Evolutionary conservation across 495 filamentous ascomycete genomes (phyloP).

Genomic region (Aspergillus nidulans): DNA sequence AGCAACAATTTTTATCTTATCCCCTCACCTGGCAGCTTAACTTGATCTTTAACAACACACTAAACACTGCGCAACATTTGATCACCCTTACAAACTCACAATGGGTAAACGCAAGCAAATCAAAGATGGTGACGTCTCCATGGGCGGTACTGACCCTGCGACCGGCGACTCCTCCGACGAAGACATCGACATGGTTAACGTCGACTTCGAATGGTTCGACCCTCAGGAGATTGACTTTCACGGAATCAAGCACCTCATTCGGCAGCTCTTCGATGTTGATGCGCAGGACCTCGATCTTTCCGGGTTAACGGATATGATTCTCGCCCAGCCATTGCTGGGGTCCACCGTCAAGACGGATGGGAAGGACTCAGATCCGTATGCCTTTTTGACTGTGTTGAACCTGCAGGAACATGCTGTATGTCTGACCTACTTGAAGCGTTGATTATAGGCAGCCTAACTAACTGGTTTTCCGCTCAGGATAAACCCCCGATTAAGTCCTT

Average conservation of each 20-base stretch:
- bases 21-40: not conserved
- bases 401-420: constrained; percentile 66
- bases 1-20: not conserved
- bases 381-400: constrained; percentile 88
- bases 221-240: constrained; percentile 92
- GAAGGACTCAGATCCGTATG: constrained; percentile 90
- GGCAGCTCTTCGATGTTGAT: constrained; percentile 92
- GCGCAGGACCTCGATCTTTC: constrained; percentile 80
- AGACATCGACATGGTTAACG: constrained; percentile 87
- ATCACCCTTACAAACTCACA: constrained; percentile 7
- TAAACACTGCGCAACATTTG: not conserved
- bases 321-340: constrained; percentile 83
- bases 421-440: too few relatives aligned
- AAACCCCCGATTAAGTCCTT: constrained; percentile 67
- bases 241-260: constrained; percentile 83
- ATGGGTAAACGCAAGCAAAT: constrained; percentile 52
- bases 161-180: constrained; percentile 35
- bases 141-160: constrained; percentile 33
- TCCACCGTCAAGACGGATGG: constrained; percentile 95
- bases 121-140: constrained; percentile 42
- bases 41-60: not conserved
- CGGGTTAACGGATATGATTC: constrained; percentile 77
- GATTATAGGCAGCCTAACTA: too few relatives aligned
- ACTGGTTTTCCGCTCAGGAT: constrained; percentile 34
- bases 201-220: constrained; percentile 98